These are phyloP conservation scores for Areca catechu DNA, from an alignment of 176 grass and related monocot genomes.

Conservation along the genomic window DNA sequence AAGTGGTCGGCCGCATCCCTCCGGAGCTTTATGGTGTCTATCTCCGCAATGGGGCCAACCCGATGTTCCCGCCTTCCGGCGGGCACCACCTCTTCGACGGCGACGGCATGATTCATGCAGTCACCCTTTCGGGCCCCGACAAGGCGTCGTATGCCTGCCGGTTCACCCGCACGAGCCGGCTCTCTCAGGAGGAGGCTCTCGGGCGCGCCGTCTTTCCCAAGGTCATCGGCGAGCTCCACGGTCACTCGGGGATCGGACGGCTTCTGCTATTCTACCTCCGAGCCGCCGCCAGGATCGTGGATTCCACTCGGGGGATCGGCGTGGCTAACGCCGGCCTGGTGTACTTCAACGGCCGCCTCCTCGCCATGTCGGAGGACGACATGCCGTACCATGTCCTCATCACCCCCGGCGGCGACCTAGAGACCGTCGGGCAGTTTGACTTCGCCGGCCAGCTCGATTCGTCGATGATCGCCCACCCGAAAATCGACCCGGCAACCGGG, in stretches of 20 bases:
- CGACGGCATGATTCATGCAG: conserved; percentile 4
- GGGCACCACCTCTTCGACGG: conserved; percentile 4
- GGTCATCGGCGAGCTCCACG: conserved; percentile 4
- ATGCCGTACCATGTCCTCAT: not conserved
- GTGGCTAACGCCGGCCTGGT: conserved; percentile 1
- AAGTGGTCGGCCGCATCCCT: not conserved
- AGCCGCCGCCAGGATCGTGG: not conserved
- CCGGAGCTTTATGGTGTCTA: conserved; percentile 1
- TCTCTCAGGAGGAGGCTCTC: not conserved
- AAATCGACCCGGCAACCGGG: not conserved
- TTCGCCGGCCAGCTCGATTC: conserved; percentile 3
- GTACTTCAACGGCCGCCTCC: conserved; percentile 1
- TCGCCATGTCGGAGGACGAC: conserved; percentile 1
- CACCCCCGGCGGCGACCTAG: not conserved
- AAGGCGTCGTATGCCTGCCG: conserved; percentile 1
- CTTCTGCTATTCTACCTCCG: not conserved
- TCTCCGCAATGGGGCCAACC: not conserved
- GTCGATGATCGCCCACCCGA: conserved; percentile 3
- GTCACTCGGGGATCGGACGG: not conserved
- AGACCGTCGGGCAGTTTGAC: not conserved
- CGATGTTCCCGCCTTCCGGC: conserved; percentile 3
- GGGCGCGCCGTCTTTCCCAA: conserved; percentile 1
- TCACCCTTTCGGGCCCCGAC: not conserved
- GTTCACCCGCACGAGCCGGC: not conserved
- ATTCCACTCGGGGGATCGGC: not conserved